Base-by-base conservation (phyloP, 2,329 filamentous ascomycete genomes). In the Daldinia sp. region DNA sequence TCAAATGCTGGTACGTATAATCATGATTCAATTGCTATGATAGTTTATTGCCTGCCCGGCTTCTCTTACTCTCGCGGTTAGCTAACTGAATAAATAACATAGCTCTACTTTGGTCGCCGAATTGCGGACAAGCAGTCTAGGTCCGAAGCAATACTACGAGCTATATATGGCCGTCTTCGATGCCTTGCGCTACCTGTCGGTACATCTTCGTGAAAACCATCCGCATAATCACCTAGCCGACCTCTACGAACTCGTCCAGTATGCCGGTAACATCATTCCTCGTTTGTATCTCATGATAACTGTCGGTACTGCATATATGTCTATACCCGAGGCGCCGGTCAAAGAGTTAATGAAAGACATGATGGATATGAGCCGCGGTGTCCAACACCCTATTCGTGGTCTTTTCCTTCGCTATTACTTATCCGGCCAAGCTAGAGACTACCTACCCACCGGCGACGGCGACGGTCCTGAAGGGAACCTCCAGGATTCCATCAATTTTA, bases 301-400 rank as follows among this genome's bases (percentile, higher is more conserved):
- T 0, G 97, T 99, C 42, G 96, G 96, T 65, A 99, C 96, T 2
- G 97, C 97, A 55, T 99, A 99, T 85, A 99, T 99, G 96, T 91
- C 93, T 28, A 97, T 99, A 78, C 92, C 96, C 77, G 96, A 98
- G 86, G 96, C 97, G 65, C 96, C 96, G 0, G 96, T 99, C 74
- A 99, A 99, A 83, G 96, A 99, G 84, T 93, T 99, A 70, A 99
- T 99, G 96, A 99, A 99, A 83, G 96, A 99, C 81, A 99, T 99
- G 96, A 99, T 99, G 96, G 96, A 99, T 82, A 99, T 99, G 96
- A 98, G 94, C 82, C 89, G 96, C 71, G 96, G 96, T 63, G 94
- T 99, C 23, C 96, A 99, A 78, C 96, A 99, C 81, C 96, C 96
- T 15, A 94, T 98, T 70, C 93, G 96, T 65, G 96, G 96, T 18